Evolutionary conservation across 2,329 filamentous ascomycete species (phyloP), one percentile per base, ranked within the genome.

Genomic region (Fusarium camptoceras): DNA sequence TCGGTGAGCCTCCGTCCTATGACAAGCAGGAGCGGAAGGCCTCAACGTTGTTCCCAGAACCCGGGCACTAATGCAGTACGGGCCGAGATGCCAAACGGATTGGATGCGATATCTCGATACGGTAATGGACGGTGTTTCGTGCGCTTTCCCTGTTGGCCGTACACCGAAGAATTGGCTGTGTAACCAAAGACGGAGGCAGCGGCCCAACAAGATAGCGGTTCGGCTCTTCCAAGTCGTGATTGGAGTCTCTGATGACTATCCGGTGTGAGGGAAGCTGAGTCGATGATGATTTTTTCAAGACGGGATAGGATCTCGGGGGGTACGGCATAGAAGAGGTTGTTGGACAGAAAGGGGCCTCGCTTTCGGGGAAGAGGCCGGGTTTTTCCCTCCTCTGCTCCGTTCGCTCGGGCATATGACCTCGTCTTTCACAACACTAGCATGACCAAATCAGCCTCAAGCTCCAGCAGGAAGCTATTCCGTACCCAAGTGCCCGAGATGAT

Each of bases 401-500:
- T 39, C 27, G 54, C 54, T 46, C 43, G 15, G 30, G 18, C 43
- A 46, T 49, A 55, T 49, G 43, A 41, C 31, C 42, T 43, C 25
- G 43, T 43, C 37, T 41, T 55, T 18, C 15, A 55, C 48, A 30
- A 15, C 34, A 48, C 30, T 22, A n/a, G n/a, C 41, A 34, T 41
- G 44, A 47, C 24, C 39, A 31, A 55, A 42, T 49, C 46, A 59
- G 20, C 34, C 49, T 14, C 16, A 53, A 56, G 50, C 54, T 41
- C 67, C 67, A 64, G 57, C 63, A 58, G 67, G 67, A 70, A 69
- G 48, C 59, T 64, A 62, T 56, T 56, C 42, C 67, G 63, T 42
- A 18, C 61, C 61, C 43, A 59, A 44, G 34, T 34, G n/a, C 47
- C 31, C 20, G 49, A 49, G 51, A 42, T 25, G 39, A 46, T 39